phyloP scores from a whole-genome alignment of 164 flowering plant genomes.

The Berberis thunbergii region DNA sequence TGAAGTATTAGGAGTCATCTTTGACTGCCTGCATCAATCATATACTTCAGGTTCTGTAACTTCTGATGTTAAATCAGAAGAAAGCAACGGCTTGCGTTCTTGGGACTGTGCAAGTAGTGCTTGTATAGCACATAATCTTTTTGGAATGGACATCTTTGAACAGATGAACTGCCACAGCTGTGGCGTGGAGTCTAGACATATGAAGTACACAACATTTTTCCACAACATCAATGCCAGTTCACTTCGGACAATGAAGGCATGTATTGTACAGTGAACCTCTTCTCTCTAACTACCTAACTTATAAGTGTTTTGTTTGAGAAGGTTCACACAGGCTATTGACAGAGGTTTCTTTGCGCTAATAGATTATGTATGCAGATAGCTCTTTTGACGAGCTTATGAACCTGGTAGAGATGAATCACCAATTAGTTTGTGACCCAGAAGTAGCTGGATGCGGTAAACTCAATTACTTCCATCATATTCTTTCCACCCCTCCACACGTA shows the following conservation, averaged over 20 bases:
- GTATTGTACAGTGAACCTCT: neutral
- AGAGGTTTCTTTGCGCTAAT: slow-evolving; percentile 2
- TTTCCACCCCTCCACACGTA: slow-evolving; percentile 70
- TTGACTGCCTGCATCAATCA: slow-evolving; percentile 84
- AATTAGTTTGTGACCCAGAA: slow-evolving; percentile 87
- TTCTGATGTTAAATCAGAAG: slow-evolving; percentile 55
- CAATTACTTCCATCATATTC: slow-evolving; percentile 78
- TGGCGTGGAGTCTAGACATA: slow-evolving; percentile 69
- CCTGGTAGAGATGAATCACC: slow-evolving; percentile 87
- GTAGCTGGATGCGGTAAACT: slow-evolving; percentile 80
- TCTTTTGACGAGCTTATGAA: slow-evolving; percentile 81
- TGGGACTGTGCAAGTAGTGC: slow-evolving; percentile 75
- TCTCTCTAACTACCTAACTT: neutral
- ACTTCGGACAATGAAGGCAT: slow-evolving; percentile 87
- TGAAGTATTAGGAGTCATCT: slow-evolving; percentile 86
- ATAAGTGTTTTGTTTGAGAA: neutral
- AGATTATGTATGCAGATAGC: slow-evolving; percentile 62
- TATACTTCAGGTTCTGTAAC: slow-evolving; percentile 31
- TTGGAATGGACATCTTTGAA: slow-evolving; percentile 91
- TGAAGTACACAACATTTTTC: slow-evolving; percentile 88
- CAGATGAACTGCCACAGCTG: slow-evolving; percentile 80
- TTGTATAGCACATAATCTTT: slow-evolving; percentile 76
- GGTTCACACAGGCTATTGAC: neutral
- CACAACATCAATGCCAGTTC: slow-evolving; percentile 93
- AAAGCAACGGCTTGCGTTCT: slow-evolving; percentile 43